Evolutionary conservation across 2,329 filamentous ascomycete species (phyloP).

Genomic region (Aspergillus clavatus): DNA sequence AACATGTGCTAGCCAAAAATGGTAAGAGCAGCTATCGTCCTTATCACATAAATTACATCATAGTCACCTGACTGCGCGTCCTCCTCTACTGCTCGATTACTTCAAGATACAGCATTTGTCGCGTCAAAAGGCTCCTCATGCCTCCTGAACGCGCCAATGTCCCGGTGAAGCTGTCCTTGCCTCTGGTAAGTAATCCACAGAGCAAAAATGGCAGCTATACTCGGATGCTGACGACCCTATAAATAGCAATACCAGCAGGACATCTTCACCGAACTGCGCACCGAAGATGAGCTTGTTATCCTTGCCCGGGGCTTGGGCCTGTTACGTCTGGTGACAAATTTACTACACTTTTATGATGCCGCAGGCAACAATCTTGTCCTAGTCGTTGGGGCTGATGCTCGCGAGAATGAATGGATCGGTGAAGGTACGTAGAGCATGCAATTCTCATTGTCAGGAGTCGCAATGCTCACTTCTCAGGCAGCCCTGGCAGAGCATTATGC

Average conservation of each 20-base stretch:
- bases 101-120: background rate
- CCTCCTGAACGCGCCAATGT: conserved; percentile 38
- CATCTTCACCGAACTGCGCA: conserved; percentile 82
- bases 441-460: background rate
- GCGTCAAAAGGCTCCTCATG: conserved; percentile 35
- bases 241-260: conserved; percentile 80
- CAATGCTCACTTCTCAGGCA: conserved; percentile 11
- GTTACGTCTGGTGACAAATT: conserved; percentile 86
- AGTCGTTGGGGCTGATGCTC: conserved; percentile 81
- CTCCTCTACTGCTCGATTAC: background rate
- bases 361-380: conserved; percentile 90
- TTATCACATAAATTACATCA: background rate
- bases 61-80: background rate
- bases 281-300: conserved; percentile 89
- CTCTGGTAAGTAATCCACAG: conserved; percentile 43
- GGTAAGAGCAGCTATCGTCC: too few species aligned
- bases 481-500: conserved; percentile 92
- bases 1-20: too few species aligned
- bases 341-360: conserved; percentile 94
- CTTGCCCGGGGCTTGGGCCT: conserved; percentile 88
- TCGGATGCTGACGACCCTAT: conserved; percentile 12
- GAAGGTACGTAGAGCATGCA: conserved; percentile 49
- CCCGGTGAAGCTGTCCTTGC: conserved; percentile 60
- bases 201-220: background rate
- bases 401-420: conserved; percentile 95